Percentiles rank a stretch among this genome's conserved stretches.
phyloP scores from a whole-genome alignment of 2,329 filamentous ascomycete species.

The Rhexocercosporidium sp. region DNA sequence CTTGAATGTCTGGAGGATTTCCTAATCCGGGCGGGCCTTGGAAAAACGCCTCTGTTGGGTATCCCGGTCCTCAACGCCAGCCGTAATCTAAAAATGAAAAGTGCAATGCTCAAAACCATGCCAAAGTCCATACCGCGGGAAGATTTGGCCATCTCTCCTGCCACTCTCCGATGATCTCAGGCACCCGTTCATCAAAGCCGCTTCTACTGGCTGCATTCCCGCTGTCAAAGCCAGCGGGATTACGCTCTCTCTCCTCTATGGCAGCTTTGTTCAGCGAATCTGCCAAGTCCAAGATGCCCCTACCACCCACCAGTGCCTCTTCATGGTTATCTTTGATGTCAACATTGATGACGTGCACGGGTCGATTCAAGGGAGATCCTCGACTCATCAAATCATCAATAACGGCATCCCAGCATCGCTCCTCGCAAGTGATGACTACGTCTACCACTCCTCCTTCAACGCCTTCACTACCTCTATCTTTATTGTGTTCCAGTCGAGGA shows the following conservation, averaged over 20 bases:
- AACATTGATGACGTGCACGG: constrained; percentile 97
- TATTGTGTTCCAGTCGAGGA: constrained; percentile 76
- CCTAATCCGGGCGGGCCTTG: constrained; percentile 9
- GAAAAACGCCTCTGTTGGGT: constrained; percentile 31
- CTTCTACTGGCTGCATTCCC: constrained; percentile 69
- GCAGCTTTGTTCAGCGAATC: constrained; percentile 83
- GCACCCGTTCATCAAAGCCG: constrained; percentile 91
- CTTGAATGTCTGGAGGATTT: constrained; percentile 14
- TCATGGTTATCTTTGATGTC: constrained; percentile 99
- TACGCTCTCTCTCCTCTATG: constrained; percentile 71
- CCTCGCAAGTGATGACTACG: constrained; percentile 95
- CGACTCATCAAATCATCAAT: constrained; percentile 90
- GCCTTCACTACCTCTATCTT: constrained; percentile 78
- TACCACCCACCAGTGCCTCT: constrained; percentile 88
- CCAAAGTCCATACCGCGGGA: constrained; percentile 91
- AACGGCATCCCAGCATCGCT: constrained; percentile 97
- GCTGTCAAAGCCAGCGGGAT: constrained; percentile 69
- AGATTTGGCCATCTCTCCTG: constrained; percentile 93
- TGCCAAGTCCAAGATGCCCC: constrained; percentile 90
- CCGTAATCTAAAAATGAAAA: constrained; percentile 14
- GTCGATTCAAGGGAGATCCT: constrained; percentile 84
- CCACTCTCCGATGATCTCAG: constrained; percentile 90
- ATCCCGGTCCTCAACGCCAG: constrained; percentile 28
- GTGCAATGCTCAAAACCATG: constrained; percentile 74
- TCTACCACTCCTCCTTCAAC: constrained; percentile 91